phyloP scores from a whole-genome alignment of 169 alveolate genomes.

The Cryptosporidium meleagridis region DNA sequence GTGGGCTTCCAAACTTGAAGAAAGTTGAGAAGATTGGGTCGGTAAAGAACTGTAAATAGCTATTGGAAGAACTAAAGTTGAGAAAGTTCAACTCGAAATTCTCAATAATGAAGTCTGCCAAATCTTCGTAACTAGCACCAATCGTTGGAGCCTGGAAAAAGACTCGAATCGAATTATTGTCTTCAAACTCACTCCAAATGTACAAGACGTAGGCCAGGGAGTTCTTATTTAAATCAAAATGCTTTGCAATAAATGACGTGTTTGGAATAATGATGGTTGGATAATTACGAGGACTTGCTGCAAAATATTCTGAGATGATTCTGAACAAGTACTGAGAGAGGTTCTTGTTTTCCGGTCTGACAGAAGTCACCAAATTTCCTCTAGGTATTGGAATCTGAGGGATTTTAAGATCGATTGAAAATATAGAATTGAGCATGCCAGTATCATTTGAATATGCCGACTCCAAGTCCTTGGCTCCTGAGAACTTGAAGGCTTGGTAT shows the following conservation, averaged over 20 bases:
- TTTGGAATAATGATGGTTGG: conserved; percentile 54
- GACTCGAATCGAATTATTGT: not conserved
- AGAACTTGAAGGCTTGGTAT: not conserved
- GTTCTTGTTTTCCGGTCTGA: not conserved
- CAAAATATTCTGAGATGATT: conserved; percentile 58
- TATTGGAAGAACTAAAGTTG: not conserved
- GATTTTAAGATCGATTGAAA: not conserved
- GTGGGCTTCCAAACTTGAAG: conserved; percentile 56
- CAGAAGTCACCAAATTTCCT: not conserved
- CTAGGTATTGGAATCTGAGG: conserved; percentile 32
- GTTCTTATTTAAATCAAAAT: conserved; percentile 11
- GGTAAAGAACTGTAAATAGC: not conserved
- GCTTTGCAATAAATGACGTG: conserved; percentile 3
- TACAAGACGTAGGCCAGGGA: not conserved
- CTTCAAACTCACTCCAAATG: conserved; percentile 43
- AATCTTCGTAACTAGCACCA: conserved; percentile 55
- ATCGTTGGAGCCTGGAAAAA: conserved; percentile 57
- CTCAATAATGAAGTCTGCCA: conserved; percentile 45
- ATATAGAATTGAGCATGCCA: conserved; percentile 30
- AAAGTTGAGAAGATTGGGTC: not conserved
- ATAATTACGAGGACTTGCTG: conserved; percentile 52
- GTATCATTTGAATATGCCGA: conserved; percentile 8
- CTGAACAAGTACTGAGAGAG: conserved; percentile 58
- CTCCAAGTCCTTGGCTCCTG: conserved; percentile 21
- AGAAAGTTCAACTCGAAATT: conserved; percentile 5